Evolutionary conservation across 78 protist species (phyloP), one percentile per base, ranked within the genome.

Genomic region (Dictyostelium citrinum): DNA sequence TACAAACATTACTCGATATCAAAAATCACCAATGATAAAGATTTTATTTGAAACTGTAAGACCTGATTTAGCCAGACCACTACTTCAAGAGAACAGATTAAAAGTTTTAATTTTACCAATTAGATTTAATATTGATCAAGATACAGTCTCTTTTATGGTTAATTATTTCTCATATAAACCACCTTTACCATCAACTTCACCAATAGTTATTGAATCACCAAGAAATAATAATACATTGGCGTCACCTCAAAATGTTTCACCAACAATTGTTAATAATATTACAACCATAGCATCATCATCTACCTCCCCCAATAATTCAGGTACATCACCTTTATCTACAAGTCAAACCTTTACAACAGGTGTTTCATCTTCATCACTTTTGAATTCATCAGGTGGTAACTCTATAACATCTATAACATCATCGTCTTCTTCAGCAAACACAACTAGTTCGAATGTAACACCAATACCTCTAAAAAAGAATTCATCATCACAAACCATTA

Each of bases 111-210:
- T 90, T 3, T 43, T 90, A n/a, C 95, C 95, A 39, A 29, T 90
- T 31, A 33, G 95, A 39, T 82, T 90, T 46, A 78, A 90, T 39
- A 71, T 90, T 33, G 95, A 90, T 29, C 95, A 90, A 46, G 95
- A 90, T 45, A 82, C 90, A 0, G 90, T 82, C 11, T 58, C 64
- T 16, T 82, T 90, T 72, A 82, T 90, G 29, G 37, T 71, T 5
- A 49, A 74, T 22, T 82, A 31, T 37, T 43, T 82, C 31, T 61
- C 84, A 1, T 82, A 81, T 51, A 81, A 76, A 45, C 91, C 95
- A n/a, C 84, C 41, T 6, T 2, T n/a, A 35, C 14, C 51, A 9
- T 11, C 60, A 7, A 0, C 78, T 16, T 20, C 49, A 71, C 78
- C 45, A 29, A 70, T 27, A 14, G 20, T 33, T 16, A 70, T 70